Conservation (phyloP, 495 filamentous ascomycete species). For the Podospora appendiculata region DNA sequence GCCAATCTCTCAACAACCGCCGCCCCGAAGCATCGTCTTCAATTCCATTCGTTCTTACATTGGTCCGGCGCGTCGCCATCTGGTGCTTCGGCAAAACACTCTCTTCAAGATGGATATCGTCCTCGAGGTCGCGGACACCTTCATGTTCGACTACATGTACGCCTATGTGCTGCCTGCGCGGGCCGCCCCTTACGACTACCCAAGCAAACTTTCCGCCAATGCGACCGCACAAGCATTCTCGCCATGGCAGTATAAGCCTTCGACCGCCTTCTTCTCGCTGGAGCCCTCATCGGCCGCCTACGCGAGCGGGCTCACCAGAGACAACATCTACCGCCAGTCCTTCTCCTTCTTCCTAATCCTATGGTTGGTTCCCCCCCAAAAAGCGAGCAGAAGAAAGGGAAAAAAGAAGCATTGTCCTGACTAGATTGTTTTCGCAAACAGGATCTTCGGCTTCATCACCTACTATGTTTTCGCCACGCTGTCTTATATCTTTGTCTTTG, state of each 20-base stretch:
- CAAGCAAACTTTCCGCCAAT: slow-evolving; percentile 28
- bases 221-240: slow-evolving; percentile 28
- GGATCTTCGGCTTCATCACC: slow-evolving; percentile 73
- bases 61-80: too few relatives aligned
- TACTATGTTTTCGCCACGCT: slow-evolving; percentile 81
- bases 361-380: slow-evolving; percentile 51
- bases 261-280: slow-evolving; percentile 64
- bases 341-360: slow-evolving; percentile 74
- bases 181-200: slow-evolving; percentile 38
- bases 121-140: slow-evolving; percentile 78
- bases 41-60: too few relatives aligned
- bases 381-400: too few relatives aligned
- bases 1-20: too few relatives aligned
- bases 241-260: slow-evolving; percentile 57
- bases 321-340: slow-evolving; percentile 73
- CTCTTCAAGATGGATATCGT: slow-evolving; percentile 73
- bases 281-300: slow-evolving; percentile 72
- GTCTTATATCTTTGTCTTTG: slow-evolving; percentile 90
- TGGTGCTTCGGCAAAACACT: too few relatives aligned
- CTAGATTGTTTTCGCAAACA: slow-evolving; percentile 22
- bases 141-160: slow-evolving; percentile 75
- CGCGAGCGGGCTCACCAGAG: slow-evolving; percentile 68
- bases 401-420: background rate
- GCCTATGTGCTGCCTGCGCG: slow-evolving; percentile 59
- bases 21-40: too few relatives aligned